phyloP scores from a whole-genome alignment of 352 stramenopile species.

The Phytophthora lateralis region DNA sequence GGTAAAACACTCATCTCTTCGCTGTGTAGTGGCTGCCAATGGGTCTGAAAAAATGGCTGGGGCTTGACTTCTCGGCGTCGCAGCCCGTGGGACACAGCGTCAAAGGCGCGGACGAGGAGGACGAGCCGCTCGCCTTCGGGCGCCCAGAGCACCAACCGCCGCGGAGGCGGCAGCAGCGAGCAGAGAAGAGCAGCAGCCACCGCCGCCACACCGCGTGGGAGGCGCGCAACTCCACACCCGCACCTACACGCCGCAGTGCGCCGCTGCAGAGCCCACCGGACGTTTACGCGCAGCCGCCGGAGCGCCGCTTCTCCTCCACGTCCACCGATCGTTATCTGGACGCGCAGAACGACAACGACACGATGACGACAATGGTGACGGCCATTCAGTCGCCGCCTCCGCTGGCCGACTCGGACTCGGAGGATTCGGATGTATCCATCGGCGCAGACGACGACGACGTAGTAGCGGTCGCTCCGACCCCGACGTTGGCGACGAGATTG shows the following conservation, averaged over 20 bases:
- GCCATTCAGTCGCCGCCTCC: slow-evolving; percentile 28
- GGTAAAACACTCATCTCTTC: not conserved
- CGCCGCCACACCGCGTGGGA: slow-evolving; percentile 36
- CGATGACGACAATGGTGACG: slow-evolving; percentile 33
- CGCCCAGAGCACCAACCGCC: slow-evolving; percentile 6
- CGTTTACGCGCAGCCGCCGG: slow-evolving; percentile 5
- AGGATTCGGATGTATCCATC: slow-evolving; percentile 38
- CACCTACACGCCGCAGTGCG: slow-evolving; percentile 12
- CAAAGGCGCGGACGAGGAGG: slow-evolving; percentile 26
- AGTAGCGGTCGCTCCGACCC: slow-evolving; percentile 7
- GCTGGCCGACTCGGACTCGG: slow-evolving; percentile 26
- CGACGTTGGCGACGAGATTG: slow-evolving; percentile 3
- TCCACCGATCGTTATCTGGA: slow-evolving; percentile 29
- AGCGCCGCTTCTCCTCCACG: slow-evolving; percentile 25
- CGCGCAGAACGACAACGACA: slow-evolving; percentile 32
- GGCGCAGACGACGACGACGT: slow-evolving; percentile 37
- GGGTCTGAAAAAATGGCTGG: slow-evolving; percentile 73
- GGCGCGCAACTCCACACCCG: slow-evolving; percentile 10
- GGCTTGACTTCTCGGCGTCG: slow-evolving; percentile 50
- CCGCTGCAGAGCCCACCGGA: slow-evolving; percentile 8
- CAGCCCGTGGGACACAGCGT: slow-evolving; percentile 22
- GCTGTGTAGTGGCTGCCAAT: slow-evolving; percentile 31
- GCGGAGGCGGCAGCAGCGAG: slow-evolving; percentile 8
- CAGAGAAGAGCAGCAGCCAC: slow-evolving; percentile 15
- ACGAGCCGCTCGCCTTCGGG: slow-evolving; percentile 18